These are phyloP conservation scores for Termitomyces sp. DNA, from an alignment of 1,284 basidiomycete species.

Conservation along the genomic window DNA sequence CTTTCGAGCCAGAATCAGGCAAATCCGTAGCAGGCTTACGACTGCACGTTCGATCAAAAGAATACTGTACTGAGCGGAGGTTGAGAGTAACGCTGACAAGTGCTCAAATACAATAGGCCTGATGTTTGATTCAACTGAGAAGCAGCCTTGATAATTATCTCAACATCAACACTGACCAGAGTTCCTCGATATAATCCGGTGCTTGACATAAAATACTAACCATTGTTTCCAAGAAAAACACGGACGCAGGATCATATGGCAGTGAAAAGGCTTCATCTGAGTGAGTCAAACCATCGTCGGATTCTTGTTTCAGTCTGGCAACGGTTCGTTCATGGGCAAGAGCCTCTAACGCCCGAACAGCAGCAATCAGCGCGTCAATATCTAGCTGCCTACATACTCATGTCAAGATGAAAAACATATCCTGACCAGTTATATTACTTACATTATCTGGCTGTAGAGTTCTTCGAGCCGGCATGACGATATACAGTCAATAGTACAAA, in stretches of 20 bases:
- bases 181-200: constrained; percentile 74
- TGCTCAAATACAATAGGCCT: constrained; percentile 95
- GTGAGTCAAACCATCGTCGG: constrained; percentile 48
- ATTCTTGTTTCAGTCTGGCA: constrained; percentile 64
- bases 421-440: constrained; percentile 28
- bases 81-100: constrained; percentile 74
- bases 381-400: constrained; percentile 60
- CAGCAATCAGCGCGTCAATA: constrained; percentile 74
- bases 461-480: constrained; percentile 92
- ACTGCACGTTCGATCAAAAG: constrained; percentile 95
- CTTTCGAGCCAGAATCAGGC: constrained; percentile 73
- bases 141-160: background rate
- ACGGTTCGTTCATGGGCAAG: constrained; percentile 85
- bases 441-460: constrained; percentile 90
- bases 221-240: constrained; percentile 94
- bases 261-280: constrained; percentile 44
- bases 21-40: constrained; percentile 81
- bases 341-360: constrained; percentile 82
- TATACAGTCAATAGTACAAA: constrained; percentile 95
- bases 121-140: constrained; percentile 2
- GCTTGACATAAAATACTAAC: constrained; percentile 80
- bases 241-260: constrained; percentile 90
- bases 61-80: constrained; percentile 80
- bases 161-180: constrained; percentile 58
- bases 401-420: constrained; percentile 10